Conservation (phyloP, 2,329 filamentous ascomycete species). For the Coniochaeta sp. region DNA sequence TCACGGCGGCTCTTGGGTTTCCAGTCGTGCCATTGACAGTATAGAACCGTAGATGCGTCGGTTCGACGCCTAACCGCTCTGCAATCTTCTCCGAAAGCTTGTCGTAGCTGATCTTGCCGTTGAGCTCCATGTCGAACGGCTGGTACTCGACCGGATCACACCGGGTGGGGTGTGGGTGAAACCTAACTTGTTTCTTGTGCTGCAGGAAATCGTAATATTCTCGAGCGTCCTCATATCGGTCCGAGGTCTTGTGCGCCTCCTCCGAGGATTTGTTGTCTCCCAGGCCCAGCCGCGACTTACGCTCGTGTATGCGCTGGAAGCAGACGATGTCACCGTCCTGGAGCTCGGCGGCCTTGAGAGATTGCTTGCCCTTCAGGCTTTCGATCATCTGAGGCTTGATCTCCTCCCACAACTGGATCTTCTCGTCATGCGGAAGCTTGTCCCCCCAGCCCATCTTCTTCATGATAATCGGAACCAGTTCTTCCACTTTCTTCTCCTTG, state of each 20-base stretch:
- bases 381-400: slow-evolving; percentile 99
- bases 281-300: slow-evolving; percentile 32
- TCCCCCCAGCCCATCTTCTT: slow-evolving; percentile 82
- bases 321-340: slow-evolving; percentile 97
- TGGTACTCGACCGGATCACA: slow-evolving; percentile 52
- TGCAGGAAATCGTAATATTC: slow-evolving; percentile 91
- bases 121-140: slow-evolving; percentile 70
- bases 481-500: slow-evolving; percentile 80
- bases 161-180: slow-evolving; percentile 58
- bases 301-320: slow-evolving; percentile 64
- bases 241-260: slow-evolving; percentile 31
- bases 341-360: slow-evolving; percentile 83
- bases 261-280: slow-evolving; percentile 29
- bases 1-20: slow-evolving; percentile 71
- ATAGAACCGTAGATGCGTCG: slow-evolving; percentile 86
- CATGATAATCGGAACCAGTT: slow-evolving; percentile 70
- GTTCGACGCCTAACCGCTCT: slow-evolving; percentile 65
- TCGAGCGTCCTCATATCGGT: slow-evolving; percentile 62
- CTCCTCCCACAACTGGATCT: slow-evolving; percentile 78
- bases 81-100: slow-evolving; percentile 78
- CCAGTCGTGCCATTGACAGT: slow-evolving; percentile 72
- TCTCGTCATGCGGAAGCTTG: slow-evolving; percentile 57
- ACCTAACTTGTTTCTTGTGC: slow-evolving; percentile 72
- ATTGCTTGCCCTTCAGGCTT: slow-evolving; percentile 82
- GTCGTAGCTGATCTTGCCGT: slow-evolving; percentile 85